Base-by-base conservation (phyloP, 202 grass and related monocot genomes). In the Bolboschoenoplectus hybrid region DNA sequence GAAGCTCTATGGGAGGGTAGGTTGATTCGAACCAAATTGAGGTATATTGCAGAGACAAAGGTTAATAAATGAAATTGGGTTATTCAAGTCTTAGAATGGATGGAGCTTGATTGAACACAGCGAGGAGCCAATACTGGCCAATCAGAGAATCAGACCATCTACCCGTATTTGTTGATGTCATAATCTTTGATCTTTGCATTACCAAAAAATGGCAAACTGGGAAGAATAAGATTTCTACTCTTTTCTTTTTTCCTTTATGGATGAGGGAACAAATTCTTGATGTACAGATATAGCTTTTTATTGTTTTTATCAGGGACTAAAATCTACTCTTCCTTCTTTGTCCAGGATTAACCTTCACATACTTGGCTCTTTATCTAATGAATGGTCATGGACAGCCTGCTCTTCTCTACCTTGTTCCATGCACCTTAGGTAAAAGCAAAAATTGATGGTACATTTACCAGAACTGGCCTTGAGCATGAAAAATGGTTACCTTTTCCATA, bases 341-440 rank as follows among this genome's bases (percentile, higher is more conserved):
- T 83, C 65, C 85, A 98, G 97, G 97, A 26, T 89, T 98, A 63
- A 94, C 94, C 35, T 90, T 86, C 72, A 98, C 97, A 78, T 98
- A 98, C 65, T 51, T 94, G 52, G 97, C 93, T 2, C 85, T 98
- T 68, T 96, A 89, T 87, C 86, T 98, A 6, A 96, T 96, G 97
- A 91, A 94, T 14, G 94, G 95, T 16, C 85, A 90, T 50, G 97
- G 97, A 3, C 97, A 98, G 26, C 97, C 97, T 26, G 97, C 97
- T 67, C 85, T 98, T 61, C 90, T 98, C 85, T 98, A 98, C 75
- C 86, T 98, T 14, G 97, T 98, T 84, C 97, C 97, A 65, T 96
- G 89, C 52, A 98, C 97, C 12, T 86, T 98, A 89, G 97, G 97
- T 98, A 98, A 74, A 20, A 57, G 66, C 52, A 58, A 17, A 79